Evolutionary conservation across 1,284 basidiomycete species (phyloP), one percentile per base, ranked within the genome.

Genomic region (Neolentinus lepideus): DNA sequence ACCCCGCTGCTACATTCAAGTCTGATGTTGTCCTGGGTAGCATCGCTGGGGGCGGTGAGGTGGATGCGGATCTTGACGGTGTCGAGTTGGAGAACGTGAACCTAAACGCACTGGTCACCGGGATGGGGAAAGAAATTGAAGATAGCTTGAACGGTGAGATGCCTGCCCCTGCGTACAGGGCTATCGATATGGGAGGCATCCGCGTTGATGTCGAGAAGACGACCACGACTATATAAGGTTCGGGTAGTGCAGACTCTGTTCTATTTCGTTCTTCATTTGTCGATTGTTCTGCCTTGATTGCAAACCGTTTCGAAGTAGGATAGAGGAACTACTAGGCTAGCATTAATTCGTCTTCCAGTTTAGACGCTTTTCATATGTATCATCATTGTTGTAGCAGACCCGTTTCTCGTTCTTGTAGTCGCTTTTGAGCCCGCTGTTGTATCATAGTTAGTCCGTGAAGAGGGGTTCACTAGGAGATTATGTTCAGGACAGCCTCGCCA

Each of bases 131-230:
- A 33, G 83, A 84, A 61, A 70, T 79, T 67, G 77, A 83, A 31
- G 76, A 79, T 50, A 29, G 24, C 47, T 50, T 50, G 47, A 26
- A 25, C 58, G 71, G 69, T 56, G 70, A 75, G 59, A 73, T 70
- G 38, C 53, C 55, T 55, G 62, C 16, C 57, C 60, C 62, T 43
- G 63, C 63, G 14, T 65, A 65, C 56, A 60, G 74, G 58, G 69
- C 70, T 35, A 71, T 69, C 45, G 71, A 75, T 53, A 64, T 70
- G 1, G 67, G 74, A 54, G 80, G 84, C 2, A 84, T 88, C 58
- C 72, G 80, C 58, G 77, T 87, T n/a, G 78, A 86, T 54, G 77
- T 87, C 27, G 83, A 87, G 69, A 83, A 80, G 71, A 79, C 76
- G 52, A 80, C 76, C 31, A 76, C 81, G 70, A 14, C 8, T 29